phyloP scores from a whole-genome alignment of 257 asterid genomes.

The Scutellaria galericulata region DNA sequence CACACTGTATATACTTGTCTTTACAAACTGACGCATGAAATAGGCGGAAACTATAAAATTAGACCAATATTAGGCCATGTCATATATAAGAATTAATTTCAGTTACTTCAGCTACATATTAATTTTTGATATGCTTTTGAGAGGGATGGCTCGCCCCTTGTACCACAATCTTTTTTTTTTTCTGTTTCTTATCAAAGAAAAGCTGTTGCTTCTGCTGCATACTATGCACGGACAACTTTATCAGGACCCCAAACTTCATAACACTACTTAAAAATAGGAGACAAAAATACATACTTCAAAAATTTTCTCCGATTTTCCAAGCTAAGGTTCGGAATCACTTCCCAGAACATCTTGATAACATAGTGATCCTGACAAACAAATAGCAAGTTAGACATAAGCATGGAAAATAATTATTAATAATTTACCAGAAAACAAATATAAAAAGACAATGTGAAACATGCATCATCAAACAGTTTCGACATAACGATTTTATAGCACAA shows the following conservation, averaged over 20 bases:
- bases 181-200: too few relatives aligned
- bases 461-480: background rate
- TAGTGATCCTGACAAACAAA: conserved; percentile 81
- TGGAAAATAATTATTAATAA: conserved; percentile 3
- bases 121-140: too few relatives aligned
- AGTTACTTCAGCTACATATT: background rate
- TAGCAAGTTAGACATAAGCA: conserved; percentile 35
- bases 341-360: conserved; percentile 92
- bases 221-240: conserved; percentile 8
- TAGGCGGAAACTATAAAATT: background rate
- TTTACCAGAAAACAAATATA: conserved; percentile 17
- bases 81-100: background rate
- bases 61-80: too few relatives aligned
- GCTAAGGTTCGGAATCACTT: conserved; percentile 72
- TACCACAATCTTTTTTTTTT: too few relatives aligned
- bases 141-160: too few relatives aligned
- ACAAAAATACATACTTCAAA: conserved; percentile 70
- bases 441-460: background rate
- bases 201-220: conserved; percentile 3
- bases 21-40: background rate
- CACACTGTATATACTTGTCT: background rate
- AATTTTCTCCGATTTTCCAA: conserved; percentile 81
- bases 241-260: conserved; percentile 25
- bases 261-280: conserved; percentile 7
- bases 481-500: background rate